Evolutionary conservation across 2,329 filamentous ascomycete species (phyloP), one percentile per base, ranked within the genome.

Genomic region (Xylaria polymorpha): DNA sequence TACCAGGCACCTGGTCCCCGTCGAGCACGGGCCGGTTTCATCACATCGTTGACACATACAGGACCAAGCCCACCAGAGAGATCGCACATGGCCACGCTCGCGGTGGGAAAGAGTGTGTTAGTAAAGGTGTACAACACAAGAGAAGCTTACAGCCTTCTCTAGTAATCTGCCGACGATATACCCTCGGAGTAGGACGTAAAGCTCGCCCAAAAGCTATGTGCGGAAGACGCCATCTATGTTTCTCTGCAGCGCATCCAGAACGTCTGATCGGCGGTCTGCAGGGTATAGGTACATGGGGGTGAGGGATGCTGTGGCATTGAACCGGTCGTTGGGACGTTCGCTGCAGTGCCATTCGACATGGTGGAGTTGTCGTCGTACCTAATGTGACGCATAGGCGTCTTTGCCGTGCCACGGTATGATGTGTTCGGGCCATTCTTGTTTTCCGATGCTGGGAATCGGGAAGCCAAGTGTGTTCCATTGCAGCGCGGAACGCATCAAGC

Each of bases 251-350:
- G 35, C 32, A 22, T 64, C 62, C 69, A 71, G 62, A 69, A 60
- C 68, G 51, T 71, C 37, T 62, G 70, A 67, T 69, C 63, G 43
- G 61, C 66, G 35, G 22, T 62, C 55, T 65, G 59, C 64, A 68
- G 29, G 14, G 37, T 50, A 32, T 39, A n/a, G n/a, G n/a, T n/a
- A 53, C 25, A 48, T 51, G 57, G 22, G 53, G 39, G 37, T 32
- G 46, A 41, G 37, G 35, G 51, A 60, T 57, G 65, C 51, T 37
- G 61, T 68, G 58, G 53, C 61, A 70, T 59, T 53, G 44, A 67
- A 43, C 57, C 68, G 59, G 57, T 44, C 44, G 46, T 59, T 66
- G 58, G 46, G 53, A 51, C 50, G 53, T 60, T 68, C 64, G 32
- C 55, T 61, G 46, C 61, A 37, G 46, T 51, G 44, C 35, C 50